These are phyloP conservation scores for Diaporthe citri DNA, from an alignment of 2,329 filamentous ascomycete species.

Conservation along the genomic window DNA sequence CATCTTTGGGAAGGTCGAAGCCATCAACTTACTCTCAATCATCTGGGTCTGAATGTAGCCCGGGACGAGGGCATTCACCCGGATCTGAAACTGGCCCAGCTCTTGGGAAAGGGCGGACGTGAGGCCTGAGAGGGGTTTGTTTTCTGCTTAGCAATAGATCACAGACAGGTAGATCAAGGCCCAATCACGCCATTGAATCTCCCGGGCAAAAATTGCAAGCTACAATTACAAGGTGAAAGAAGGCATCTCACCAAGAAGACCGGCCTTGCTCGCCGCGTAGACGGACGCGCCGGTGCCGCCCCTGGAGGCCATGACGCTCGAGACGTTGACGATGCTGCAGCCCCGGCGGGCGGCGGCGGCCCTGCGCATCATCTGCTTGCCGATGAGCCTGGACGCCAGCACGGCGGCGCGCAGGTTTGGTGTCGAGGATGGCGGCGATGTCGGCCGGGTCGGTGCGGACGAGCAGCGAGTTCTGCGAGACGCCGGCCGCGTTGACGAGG, in stretches of 20 bases:
- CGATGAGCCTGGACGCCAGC: constrained; percentile 67
- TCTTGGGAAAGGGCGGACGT: constrained; percentile 76
- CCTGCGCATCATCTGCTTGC: constrained; percentile 59
- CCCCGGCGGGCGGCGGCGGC: constrained; percentile 43
- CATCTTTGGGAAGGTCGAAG: not conserved
- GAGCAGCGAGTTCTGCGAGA: constrained; percentile 76
- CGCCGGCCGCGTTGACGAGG: constrained; percentile 84
- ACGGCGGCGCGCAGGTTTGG: constrained; percentile 81
- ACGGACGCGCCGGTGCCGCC: constrained; percentile 76
- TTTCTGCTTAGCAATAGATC: constrained; percentile 7
- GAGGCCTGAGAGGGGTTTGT: constrained; percentile 63
- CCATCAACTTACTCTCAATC: constrained; percentile 71
- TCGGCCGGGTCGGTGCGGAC: constrained; percentile 62
- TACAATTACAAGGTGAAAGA: not conserved
- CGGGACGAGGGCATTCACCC: constrained; percentile 85
- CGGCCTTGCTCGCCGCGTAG: constrained; percentile 86
- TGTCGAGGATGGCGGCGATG: constrained; percentile 71
- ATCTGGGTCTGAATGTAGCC: constrained; percentile 88
- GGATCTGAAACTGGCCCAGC: constrained; percentile 70
- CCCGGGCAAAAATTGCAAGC: not conserved
- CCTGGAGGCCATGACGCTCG: constrained; percentile 78
- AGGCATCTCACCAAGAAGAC: constrained; percentile 71
- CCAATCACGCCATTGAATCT: not conserved
- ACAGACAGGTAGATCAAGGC: not conserved
- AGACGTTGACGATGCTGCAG: constrained; percentile 83